Evolutionary conservation across 192 early-diverging fungal species (phyloP).

Genomic region (Phycomyces nitens): DNA sequence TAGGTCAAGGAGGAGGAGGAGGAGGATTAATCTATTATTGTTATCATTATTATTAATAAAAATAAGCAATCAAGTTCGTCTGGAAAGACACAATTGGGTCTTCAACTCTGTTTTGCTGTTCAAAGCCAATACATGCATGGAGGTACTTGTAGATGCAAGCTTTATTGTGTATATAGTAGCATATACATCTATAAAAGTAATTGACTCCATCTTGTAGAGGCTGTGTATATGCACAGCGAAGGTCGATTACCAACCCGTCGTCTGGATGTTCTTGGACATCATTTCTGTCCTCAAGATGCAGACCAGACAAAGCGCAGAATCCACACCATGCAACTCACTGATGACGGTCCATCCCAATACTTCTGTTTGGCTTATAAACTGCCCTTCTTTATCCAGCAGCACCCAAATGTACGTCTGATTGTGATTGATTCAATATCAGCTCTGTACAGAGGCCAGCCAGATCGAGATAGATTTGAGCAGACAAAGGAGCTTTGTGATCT

Average conservation of each 20-base stretch:
- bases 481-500: constrained; percentile 55
- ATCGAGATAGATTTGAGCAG: constrained; percentile 32
- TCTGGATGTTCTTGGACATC: constrained; percentile 46
- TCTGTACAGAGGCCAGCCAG: constrained; percentile 59
- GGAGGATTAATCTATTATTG: no score
- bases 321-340: constrained; percentile 64
- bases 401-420: constrained; percentile 56
- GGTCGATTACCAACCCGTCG: constrained; percentile 64
- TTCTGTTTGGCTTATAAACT: constrained; percentile 75
- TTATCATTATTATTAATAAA: background rate
- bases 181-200: constrained; percentile 3
- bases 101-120: constrained; percentile 74
- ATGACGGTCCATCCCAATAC: constrained; percentile 62
- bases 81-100: constrained; percentile 84
- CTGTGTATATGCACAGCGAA: constrained; percentile 71
- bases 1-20: constrained; percentile 3
- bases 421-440: constrained; percentile 87
- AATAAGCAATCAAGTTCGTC: constrained; percentile 45
- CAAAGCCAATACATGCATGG: constrained; percentile 66
- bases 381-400: constrained; percentile 51
- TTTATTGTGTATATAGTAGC: no score
- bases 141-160: constrained; percentile 25
- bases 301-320: constrained; percentile 31
- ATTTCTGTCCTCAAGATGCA: constrained; percentile 12
- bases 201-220: constrained; percentile 22